Conservation (phyloP, 345 rosid genomes). For the Brassica cretica region DNA sequence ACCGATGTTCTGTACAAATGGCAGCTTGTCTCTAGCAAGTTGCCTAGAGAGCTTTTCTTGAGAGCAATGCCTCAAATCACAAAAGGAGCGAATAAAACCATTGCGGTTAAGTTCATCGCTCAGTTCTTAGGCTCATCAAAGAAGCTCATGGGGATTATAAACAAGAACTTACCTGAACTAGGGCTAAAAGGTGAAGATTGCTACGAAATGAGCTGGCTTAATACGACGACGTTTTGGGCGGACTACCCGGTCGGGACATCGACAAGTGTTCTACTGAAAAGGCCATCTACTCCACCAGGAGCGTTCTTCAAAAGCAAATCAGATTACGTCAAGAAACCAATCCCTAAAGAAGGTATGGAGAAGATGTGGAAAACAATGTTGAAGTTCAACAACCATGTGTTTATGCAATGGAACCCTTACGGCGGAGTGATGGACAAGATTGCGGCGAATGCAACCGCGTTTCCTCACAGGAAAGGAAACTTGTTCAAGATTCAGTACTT, state of each 20-base stretch:
- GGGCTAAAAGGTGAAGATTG: constrained; percentile 44
- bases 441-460: constrained; percentile 39
- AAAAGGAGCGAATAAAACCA: constrained; percentile 4
- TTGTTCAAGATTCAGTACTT: constrained; percentile 44
- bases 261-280: constrained; percentile 27
- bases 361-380: constrained; percentile 40
- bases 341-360: constrained; percentile 29
- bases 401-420: constrained; percentile 48
- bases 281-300: constrained; percentile 10
- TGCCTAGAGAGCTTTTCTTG: constrained; percentile 42
- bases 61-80: constrained; percentile 30
- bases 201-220: constrained; percentile 47
- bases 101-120: constrained; percentile 37
- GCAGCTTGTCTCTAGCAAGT: constrained; percentile 42
- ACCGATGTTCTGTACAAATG: constrained; percentile 39
- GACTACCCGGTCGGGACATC: constrained; percentile 32
- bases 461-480: constrained; percentile 53
- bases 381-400: constrained; percentile 22
- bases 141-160: constrained; percentile 29
- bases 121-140: constrained; percentile 45
- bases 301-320: constrained; percentile 46
- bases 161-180: constrained; percentile 39
- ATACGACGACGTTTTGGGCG: constrained; percentile 35
- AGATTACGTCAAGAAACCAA: constrained; percentile 45
- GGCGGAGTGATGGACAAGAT: constrained; percentile 55